phyloP scores from a whole-genome alignment of 257 asterid genomes.

The Euphrasia confusa region DNA sequence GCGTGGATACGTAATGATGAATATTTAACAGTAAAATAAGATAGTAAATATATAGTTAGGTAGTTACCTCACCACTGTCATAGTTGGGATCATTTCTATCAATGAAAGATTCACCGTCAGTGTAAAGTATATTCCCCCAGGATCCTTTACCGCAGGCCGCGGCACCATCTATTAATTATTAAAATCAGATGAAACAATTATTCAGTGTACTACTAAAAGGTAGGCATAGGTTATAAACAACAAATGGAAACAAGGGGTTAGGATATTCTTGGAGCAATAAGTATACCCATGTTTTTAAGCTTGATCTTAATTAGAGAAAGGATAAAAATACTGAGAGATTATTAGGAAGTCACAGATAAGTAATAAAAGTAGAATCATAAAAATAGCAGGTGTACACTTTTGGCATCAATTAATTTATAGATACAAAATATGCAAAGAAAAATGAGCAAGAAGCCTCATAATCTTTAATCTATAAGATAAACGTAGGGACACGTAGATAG shows the following conservation, averaged over 20 bases:
- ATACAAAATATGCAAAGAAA: neutral
- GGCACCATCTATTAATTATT: conserved; percentile 65
- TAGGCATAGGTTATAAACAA: neutral
- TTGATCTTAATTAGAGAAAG: too few relatives aligned
- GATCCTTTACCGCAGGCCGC: conserved; percentile 88
- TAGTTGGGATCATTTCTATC: conserved; percentile 93
- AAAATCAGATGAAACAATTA: conserved; percentile 25
- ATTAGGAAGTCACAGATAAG: neutral
- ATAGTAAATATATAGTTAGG: conserved; percentile 22
- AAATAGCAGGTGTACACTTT: neutral
- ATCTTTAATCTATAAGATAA: neutral
- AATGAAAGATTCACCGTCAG: conserved; percentile 57
- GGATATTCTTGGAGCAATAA: neutral
- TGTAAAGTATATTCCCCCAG: conserved; percentile 90
- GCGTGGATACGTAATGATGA: neutral
- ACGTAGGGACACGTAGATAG: neutral
- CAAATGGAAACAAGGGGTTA: neutral
- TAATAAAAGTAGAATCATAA: neutral
- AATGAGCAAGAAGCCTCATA: neutral
- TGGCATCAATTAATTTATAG: too few relatives aligned
- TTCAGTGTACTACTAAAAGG: neutral
- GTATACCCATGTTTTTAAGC: too few relatives aligned
- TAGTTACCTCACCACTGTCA: conserved; percentile 75
- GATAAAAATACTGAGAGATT: too few relatives aligned
- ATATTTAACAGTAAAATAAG: neutral